A percentile compares a stretch with the other conserved stretches of the same genome.
Evolutionary conservation across 345 rosid genomes (phyloP).

Genomic region (Salix caprea): DNA sequence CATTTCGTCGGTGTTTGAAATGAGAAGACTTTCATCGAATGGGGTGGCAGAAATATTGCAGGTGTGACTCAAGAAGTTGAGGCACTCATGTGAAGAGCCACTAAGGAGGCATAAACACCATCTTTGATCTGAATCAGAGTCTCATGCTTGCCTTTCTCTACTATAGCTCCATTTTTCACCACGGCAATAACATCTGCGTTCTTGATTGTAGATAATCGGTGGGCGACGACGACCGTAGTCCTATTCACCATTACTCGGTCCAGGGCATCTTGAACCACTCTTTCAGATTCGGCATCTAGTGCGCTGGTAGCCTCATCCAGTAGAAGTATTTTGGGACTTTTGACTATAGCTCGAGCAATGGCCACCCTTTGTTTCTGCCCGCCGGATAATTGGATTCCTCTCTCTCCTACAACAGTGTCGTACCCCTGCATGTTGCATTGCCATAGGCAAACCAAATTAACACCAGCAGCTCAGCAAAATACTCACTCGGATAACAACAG

Average conservation of each 20-base stretch:
- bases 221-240: slow-evolving; percentile 68
- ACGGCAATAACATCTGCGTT: slow-evolving; percentile 65
- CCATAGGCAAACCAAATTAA: background rate
- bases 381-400: slow-evolving; percentile 70
- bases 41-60: background rate
- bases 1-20: background rate
- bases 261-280: slow-evolving; percentile 71
- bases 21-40: background rate
- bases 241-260: slow-evolving; percentile 59
- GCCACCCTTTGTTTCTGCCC: slow-evolving; percentile 90
- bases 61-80: slow-evolving; percentile 13
- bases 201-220: slow-evolving; percentile 61
- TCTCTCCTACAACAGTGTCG: slow-evolving; percentile 64
- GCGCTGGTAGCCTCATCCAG: slow-evolving; percentile 80
- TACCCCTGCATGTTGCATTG: slow-evolving; percentile 45
- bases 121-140: slow-evolving; percentile 44
- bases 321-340: slow-evolving; percentile 59
- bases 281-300: slow-evolving; percentile 69
- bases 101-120: slow-evolving; percentile 63
- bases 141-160: slow-evolving; percentile 67
- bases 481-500: background rate
- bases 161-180: slow-evolving; percentile 56
- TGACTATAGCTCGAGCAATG: slow-evolving; percentile 76
- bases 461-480: background rate
- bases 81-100: slow-evolving; percentile 49